These are phyloP conservation scores for Floccularia luteovirens DNA, from an alignment of 768 basidiomycete species.

Conservation along the genomic window DNA sequence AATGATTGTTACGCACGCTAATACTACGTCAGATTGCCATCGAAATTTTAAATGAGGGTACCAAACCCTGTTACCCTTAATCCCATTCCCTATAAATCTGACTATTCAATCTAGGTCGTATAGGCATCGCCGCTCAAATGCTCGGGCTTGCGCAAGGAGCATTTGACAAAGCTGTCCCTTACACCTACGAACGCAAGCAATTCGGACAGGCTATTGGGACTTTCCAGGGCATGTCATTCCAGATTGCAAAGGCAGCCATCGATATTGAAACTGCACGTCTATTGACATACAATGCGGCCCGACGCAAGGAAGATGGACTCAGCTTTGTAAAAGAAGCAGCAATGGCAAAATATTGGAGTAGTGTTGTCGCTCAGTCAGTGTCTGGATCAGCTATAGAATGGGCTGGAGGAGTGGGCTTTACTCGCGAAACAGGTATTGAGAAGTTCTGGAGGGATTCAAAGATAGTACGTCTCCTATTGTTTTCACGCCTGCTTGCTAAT, in stretches of 20 bases:
- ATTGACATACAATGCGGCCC: constrained; percentile 93
- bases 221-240: constrained; percentile 95
- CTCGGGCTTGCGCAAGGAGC: constrained; percentile 96
- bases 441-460: constrained; percentile 97
- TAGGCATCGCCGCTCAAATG: constrained; percentile 99
- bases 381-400: constrained; percentile 91
- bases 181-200: constrained; percentile 90
- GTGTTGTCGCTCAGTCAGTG: constrained; percentile 83
- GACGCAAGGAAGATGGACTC: constrained; percentile 87
- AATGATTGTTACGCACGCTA: neutral
- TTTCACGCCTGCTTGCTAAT: constrained; percentile 3
- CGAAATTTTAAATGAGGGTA: constrained; percentile 91
- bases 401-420: constrained; percentile 91
- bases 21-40: constrained; percentile 65
- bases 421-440: constrained; percentile 91
- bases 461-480: constrained; percentile 52
- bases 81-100: neutral
- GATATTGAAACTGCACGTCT: constrained; percentile 88
- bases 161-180: constrained; percentile 92
- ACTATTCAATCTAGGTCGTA: constrained; percentile 47
- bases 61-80: neutral
- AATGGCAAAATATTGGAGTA: constrained; percentile 95
- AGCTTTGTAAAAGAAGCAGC: constrained; percentile 91
- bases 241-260: constrained; percentile 84
- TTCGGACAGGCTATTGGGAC: constrained; percentile 92